phyloP scores from a whole-genome alignment of 129 eudicot genomes.

The Escallonia rubra region DNA sequence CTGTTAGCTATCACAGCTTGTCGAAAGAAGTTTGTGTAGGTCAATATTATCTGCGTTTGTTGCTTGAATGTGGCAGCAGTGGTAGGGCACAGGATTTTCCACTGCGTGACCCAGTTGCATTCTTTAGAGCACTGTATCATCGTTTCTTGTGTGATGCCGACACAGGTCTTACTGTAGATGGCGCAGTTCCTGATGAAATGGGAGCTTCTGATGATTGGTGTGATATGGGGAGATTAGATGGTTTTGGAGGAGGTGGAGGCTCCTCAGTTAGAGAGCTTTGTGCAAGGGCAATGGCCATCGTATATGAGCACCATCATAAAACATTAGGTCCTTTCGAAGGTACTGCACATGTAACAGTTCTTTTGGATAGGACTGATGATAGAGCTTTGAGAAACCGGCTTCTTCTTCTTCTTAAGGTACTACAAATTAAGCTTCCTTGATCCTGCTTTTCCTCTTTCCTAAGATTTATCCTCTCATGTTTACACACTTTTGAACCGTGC shows the following conservation, averaged over 20 bases:
- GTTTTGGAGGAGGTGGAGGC: slow-evolving; percentile 99
- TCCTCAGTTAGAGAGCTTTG: slow-evolving; percentile 94
- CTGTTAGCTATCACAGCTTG: slow-evolving; percentile 78
- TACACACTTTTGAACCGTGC: no score
- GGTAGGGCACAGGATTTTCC: slow-evolving; percentile 85
- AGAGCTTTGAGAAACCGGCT: slow-evolving; percentile 92
- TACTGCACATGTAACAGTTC: slow-evolving; percentile 91
- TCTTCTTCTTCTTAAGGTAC: slow-evolving; percentile 88
- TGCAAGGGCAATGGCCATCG: slow-evolving; percentile 98
- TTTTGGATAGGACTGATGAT: slow-evolving; percentile 91
- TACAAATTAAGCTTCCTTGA: not conserved
- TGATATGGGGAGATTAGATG: slow-evolving; percentile 95
- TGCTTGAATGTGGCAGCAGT: slow-evolving; percentile 81
- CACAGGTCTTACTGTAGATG: slow-evolving; percentile 92
- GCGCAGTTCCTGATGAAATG: slow-evolving; percentile 96
- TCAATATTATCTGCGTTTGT: slow-evolving; percentile 82
- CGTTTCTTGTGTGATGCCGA: slow-evolving; percentile 96
- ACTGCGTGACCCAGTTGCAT: slow-evolving; percentile 87
- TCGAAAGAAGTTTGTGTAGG: slow-evolving; percentile 99
- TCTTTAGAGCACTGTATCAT: slow-evolving; percentile 87
- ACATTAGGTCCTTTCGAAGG: slow-evolving; percentile 91
- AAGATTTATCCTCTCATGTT: no score
- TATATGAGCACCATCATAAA: slow-evolving; percentile 83
- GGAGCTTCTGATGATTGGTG: slow-evolving; percentile 99
- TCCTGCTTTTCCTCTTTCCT: not conserved